Base-by-base conservation (phyloP, 2,329 filamentous ascomycete genomes). In the Apiospora malaysiana region DNA sequence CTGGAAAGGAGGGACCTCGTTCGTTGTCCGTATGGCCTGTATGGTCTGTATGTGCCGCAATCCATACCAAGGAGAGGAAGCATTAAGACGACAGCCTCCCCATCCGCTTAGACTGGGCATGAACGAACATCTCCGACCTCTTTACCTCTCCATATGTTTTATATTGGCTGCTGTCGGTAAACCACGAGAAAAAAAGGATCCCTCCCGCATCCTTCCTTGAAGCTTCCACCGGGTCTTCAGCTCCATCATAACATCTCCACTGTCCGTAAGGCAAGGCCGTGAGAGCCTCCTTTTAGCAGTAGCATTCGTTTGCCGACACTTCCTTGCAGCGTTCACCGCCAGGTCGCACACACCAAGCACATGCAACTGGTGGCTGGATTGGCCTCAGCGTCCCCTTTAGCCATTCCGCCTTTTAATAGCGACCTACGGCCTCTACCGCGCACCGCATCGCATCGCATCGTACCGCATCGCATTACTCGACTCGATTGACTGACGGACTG, bases 271-370 rank as follows among this genome's bases (percentile, higher is more conserved):
- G 32, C 32, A 59, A 37, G 51, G 27, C 51, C 25, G 37, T 59
- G 51, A 59, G 27, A 59, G 27, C 51, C 51, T 59, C 51, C 27
- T 59, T 59, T 59, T 59, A 51, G n/a, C 10, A 49, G 23, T 12
- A 25, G 23, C 23, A 14, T 12, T 25, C 25, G 49, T 56, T 27
- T 9, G 16, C 25, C 49, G 49, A 56, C 49, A 21, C 49, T 32
- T 59, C 51, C 51, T 59, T 59, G 49, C 49, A 56, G 49, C 49
- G 66, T 47, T 67, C 66, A 67, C 66, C 66, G 66, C 66, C 66
- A 67, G 66, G 66, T 67, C 66, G 37, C 42, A n/a, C 66, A 9
- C 23, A 32, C 42, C 32, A 45, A 12, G 23, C 49, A 32, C 51
- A 37, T n/a, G 23, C 49, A 56, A 25, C 12, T 46, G 65, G 65